phyloP scores from a whole-genome alignment of 2,329 filamentous ascomycete genomes.

The Talaromyces islandicus region DNA sequence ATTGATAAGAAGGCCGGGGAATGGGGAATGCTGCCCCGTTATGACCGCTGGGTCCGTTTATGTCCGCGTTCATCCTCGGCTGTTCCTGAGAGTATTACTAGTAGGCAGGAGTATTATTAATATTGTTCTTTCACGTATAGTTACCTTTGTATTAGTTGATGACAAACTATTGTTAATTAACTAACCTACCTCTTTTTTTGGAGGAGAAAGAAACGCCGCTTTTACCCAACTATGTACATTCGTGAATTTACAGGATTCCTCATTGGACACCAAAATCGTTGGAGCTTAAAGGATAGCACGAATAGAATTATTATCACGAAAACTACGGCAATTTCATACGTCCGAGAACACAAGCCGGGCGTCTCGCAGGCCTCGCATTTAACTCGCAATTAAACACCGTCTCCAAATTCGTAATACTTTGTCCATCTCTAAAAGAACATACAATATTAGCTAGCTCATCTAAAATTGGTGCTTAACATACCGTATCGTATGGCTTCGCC shows the following conservation, averaged over 20 bases:
- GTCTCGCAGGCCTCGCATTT: background rate
- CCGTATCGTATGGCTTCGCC: conserved; percentile 46
- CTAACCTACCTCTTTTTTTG: no score
- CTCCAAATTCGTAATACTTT: conserved; percentile 5
- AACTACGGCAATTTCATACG: background rate
- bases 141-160: background rate
- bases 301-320: background rate
- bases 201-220: no score
- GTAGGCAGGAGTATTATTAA: no score
- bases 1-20: background rate
- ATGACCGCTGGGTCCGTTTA: background rate
- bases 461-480: conserved; percentile 1
- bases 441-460: background rate
- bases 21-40: background rate
- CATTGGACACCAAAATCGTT: no score
- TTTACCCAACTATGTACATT: background rate
- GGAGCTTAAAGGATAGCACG: no score
- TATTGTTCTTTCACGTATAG: no score
- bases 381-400: background rate
- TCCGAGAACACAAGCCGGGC: background rate
- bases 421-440: conserved; percentile 1
- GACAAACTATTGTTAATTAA: background rate
- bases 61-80: background rate
- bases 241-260: background rate
- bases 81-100: no score